phyloP scores from a whole-genome alignment of 1,284 basidiomycete genomes.

The Ceratobasidium sp. region DNA sequence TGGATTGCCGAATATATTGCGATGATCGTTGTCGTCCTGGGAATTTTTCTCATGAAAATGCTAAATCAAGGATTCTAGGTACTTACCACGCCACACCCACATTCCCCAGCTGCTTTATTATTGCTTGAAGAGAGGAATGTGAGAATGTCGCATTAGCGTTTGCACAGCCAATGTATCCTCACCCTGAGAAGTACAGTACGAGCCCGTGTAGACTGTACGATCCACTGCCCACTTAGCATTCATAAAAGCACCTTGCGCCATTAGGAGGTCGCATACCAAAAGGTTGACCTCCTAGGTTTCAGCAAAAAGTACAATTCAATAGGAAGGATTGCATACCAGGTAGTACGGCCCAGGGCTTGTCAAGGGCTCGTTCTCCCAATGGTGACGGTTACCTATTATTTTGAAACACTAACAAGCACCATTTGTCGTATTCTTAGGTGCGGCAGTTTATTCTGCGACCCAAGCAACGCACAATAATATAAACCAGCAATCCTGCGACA shows the following conservation, averaged over 20 bases:
- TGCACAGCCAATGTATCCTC: neutral
- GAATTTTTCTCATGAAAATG: neutral
- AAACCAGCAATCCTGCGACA: neutral
- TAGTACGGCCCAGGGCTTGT: neutral
- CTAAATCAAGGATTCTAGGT: neutral
- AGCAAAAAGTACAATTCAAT: conserved; percentile 45
- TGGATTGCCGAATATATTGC: neutral
- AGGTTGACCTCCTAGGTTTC: conserved; percentile 42
- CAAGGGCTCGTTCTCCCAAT: neutral
- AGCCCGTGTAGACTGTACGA: conserved; percentile 49
- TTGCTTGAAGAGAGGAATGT: neutral
- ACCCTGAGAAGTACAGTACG: conserved; percentile 55
- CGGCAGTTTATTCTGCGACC: neutral
- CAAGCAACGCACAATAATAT: neutral
- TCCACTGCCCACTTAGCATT: conserved; percentile 53
- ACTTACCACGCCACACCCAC: neutral
- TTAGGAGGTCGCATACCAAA: conserved; percentile 54
- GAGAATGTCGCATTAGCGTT: neutral
- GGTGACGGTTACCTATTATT: neutral
- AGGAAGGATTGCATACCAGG: neutral
- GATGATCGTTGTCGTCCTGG: neutral
- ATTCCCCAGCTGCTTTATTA: neutral
- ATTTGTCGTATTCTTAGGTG: neutral
- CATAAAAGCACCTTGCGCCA: conserved; percentile 53
- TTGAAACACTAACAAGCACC: neutral